These are phyloP conservation scores for Halophytophthora polymorphica DNA, from an alignment of 352 stramenopile species.

Conservation along the genomic window DNA sequence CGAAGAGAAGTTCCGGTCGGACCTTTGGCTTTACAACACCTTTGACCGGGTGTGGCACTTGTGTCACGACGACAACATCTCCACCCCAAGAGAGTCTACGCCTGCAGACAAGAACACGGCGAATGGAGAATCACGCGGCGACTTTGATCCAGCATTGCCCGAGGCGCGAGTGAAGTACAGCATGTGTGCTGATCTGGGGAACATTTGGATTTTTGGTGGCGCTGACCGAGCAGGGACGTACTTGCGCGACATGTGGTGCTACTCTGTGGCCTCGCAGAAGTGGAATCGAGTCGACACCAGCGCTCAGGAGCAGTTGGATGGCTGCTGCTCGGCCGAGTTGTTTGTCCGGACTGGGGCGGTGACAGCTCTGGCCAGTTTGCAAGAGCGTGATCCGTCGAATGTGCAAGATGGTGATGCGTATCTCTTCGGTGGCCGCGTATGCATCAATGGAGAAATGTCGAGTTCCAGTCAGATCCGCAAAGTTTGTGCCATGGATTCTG, in stretches of 20 bases:
- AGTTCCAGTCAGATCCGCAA: conserved; percentile 27
- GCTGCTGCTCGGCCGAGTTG: conserved; percentile 40
- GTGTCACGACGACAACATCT: conserved; percentile 80
- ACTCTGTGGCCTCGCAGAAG: conserved; percentile 59
- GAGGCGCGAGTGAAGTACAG: conserved; percentile 63
- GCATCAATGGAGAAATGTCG: conserved; percentile 19
- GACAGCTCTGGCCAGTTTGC: conserved; percentile 40
- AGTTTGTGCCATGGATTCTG: conserved; percentile 28
- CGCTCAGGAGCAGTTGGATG: conserved; percentile 41
- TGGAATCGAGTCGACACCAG: conserved; percentile 60
- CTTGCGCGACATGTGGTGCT: conserved; percentile 78
- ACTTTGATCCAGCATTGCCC: conserved; percentile 47
- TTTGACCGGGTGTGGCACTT: conserved; percentile 87
- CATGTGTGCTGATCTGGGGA: conserved; percentile 72
- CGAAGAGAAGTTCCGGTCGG: conserved; percentile 70
- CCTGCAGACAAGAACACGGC: not conserved
- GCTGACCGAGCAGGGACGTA: conserved; percentile 36
- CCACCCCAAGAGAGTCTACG: conserved; percentile 17
- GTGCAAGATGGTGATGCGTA: conserved; percentile 27
- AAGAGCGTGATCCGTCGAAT: conserved; percentile 25
- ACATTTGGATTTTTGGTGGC: conserved; percentile 81
- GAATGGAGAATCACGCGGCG: conserved; percentile 14
- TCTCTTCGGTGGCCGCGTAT: conserved; percentile 41
- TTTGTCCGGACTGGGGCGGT: conserved; percentile 42
- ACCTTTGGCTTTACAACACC: conserved; percentile 85